Evolutionary conservation across 2,329 filamentous ascomycete genomes (phyloP).

Genomic region (Claviceps maximensis): DNA sequence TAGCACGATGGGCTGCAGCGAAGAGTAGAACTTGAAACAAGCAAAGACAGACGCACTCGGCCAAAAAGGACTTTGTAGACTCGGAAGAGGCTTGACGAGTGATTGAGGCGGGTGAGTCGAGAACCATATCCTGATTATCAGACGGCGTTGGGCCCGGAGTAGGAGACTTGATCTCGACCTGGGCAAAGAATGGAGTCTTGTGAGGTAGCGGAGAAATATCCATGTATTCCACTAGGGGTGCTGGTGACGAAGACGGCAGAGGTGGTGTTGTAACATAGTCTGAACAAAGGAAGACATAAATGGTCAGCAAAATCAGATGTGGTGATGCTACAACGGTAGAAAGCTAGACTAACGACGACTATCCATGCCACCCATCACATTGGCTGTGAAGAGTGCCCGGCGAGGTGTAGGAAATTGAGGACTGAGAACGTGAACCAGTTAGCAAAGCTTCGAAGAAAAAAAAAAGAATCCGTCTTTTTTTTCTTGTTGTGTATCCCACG

Average conservation of each 20-base stretch:
- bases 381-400: constrained; percentile 27
- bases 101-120: constrained; percentile 43
- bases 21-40: constrained; percentile 6
- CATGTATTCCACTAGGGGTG: constrained; percentile 62
- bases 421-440: constrained; percentile 12
- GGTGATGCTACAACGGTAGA: not conserved
- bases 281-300: constrained; percentile 14
- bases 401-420: constrained; percentile 29
- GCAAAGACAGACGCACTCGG: constrained; percentile 34
- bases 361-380: constrained; percentile 23
- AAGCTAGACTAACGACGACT: constrained; percentile 17
- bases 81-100: constrained; percentile 34
- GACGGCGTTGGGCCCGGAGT: constrained; percentile 43
- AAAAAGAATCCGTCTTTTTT: not conserved
- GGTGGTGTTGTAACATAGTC: constrained; percentile 76
- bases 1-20: not conserved
- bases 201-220: constrained; percentile 88
- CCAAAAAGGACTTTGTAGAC: constrained; percentile 31
- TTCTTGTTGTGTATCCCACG: not conserved
- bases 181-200: constrained; percentile 56
- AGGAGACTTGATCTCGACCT: constrained; percentile 59
- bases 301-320: not conserved
- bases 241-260: constrained; percentile 69
- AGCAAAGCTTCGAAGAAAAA: not conserved
- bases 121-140: constrained; percentile 31